phyloP scores from a whole-genome alignment of 345 rosid genomes.

The Sonneratia caseolaris region DNA sequence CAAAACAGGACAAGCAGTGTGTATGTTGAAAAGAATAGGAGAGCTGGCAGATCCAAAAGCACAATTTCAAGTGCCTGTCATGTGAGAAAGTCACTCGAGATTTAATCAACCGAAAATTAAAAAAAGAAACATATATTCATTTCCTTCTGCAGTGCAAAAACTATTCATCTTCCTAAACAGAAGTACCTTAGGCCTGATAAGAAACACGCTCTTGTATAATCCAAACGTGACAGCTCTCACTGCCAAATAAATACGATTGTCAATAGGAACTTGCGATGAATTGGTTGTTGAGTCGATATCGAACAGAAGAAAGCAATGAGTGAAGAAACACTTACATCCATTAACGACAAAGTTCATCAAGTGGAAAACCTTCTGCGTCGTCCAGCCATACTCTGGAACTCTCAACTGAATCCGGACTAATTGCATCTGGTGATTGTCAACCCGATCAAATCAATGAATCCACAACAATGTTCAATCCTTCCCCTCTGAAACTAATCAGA shows the following conservation, averaged over 20 bases:
- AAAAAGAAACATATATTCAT: no score
- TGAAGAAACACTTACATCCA: conserved; percentile 40
- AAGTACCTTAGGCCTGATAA: conserved; percentile 34
- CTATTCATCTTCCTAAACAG: neutral
- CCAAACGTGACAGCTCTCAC: conserved; percentile 48
- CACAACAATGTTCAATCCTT: neutral
- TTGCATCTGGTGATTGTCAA: conserved; percentile 40
- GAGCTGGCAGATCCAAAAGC: conserved; percentile 67
- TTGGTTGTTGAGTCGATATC: no score
- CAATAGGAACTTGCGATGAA: no score
- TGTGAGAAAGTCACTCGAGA: neutral
- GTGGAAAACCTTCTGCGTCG: conserved; percentile 91
- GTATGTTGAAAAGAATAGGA: conserved; percentile 68
- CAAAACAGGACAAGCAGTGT: conserved; percentile 70
- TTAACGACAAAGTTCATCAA: conserved; percentile 85
- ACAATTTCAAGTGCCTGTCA: conserved; percentile 36
- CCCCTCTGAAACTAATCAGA: no score
- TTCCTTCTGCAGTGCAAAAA: neutral
- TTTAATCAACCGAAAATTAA: neutral
- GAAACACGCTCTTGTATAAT: conserved; percentile 37
- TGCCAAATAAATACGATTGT: conserved; percentile 12
- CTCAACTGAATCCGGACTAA: conserved; percentile 67
- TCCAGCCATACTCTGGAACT: conserved; percentile 96
- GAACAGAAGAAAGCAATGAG: neutral
- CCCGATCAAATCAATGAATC: neutral